phyloP scores from a whole-genome alignment of 1,284 basidiomycete genomes.

The Veloporphyrellus conicus region DNA sequence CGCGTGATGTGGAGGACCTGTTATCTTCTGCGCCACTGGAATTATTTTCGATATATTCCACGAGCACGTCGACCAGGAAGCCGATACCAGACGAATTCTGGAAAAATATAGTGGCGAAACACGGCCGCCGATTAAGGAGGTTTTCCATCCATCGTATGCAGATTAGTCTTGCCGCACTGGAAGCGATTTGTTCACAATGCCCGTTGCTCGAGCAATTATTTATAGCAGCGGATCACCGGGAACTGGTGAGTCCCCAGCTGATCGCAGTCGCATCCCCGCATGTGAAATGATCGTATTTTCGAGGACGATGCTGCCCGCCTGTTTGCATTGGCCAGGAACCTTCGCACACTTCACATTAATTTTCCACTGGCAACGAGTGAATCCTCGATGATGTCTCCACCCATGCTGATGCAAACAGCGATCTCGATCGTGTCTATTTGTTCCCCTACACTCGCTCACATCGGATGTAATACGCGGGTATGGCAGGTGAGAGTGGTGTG shows the following conservation, averaged over 20 bases:
- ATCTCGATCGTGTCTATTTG: conserved; percentile 40
- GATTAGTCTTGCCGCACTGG: conserved; percentile 46
- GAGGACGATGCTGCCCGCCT: conserved; percentile 40
- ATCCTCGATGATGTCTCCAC: conserved; percentile 16
- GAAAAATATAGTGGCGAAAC: conserved; percentile 43
- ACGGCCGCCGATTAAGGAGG: conserved; percentile 48
- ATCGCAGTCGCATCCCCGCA: neutral
- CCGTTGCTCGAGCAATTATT: conserved; percentile 56
- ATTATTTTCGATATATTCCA: conserved; percentile 59
- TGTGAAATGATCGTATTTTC: conserved; percentile 5
- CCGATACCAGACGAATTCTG: conserved; percentile 48
- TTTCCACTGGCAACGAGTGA: conserved; percentile 19
- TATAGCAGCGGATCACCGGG: conserved; percentile 46
- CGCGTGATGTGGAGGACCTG: conserved; percentile 40
- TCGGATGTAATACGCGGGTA: conserved; percentile 51
- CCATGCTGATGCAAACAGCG: conserved; percentile 34
- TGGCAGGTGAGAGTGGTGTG: conserved; percentile 43
- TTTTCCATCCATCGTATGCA: conserved; percentile 64
- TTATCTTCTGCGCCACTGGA: conserved; percentile 49
- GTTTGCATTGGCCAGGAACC: conserved; percentile 33
- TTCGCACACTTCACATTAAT: conserved; percentile 34
- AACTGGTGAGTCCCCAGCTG: conserved; percentile 41
- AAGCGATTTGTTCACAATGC: conserved; percentile 54
- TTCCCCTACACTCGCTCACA: conserved; percentile 40
- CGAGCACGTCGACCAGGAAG: conserved; percentile 39